Evolutionary conservation across 192 early-diverging fungal genomes (phyloP), one percentile per base, ranked within the genome.

Genomic region (Lunasporangiospora selenospora): DNA sequence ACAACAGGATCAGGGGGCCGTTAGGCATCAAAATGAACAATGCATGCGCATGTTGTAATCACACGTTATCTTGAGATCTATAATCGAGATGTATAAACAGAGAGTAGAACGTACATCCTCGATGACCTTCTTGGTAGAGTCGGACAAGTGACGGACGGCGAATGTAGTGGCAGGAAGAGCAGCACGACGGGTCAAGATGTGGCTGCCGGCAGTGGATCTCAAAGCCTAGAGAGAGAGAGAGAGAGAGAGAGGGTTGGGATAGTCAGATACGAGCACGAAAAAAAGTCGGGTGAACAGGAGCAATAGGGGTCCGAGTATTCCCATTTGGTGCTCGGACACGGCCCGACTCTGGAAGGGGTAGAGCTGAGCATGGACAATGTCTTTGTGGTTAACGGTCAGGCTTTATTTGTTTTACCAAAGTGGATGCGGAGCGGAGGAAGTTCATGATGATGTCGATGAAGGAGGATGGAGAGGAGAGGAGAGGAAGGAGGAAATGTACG

Each of bases 51-150:
- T 3, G 15, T 29, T 33, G 13, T 9, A 10, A 10, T 12, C 3
- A 3, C 30, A 29, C 3, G 48, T 10, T 50, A 10, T n/a, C 30
- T 12, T 18, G 31, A 21, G 13, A 18, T 10, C 7, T 40, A 55
- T 3, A 19, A 27, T 9, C 27, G 24, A 33, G 24, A 55, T n/a
- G 10, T 38, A 11, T 13, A 2, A 9, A 24, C 5, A 42, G 6
- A 10, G 5, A 23, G 2, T 5, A 2, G 8, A 32, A 49, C 61
- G 23, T 78, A 78, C 76, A 56, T 66, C 58, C 47, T 79, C 77
- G 44, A 79, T 79, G 33, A 63, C 56, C 58, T 58, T 65, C 56
- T 76, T 79, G 65, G 77, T 59, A 16, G 67, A 67, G 29, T 79
- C 73, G 3, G 65, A 65, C 24, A 79, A 33, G 51, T 64, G 53